Base-by-base conservation (phyloP, 2,329 filamentous ascomycete genomes). In the Epichloe aotearoae region DNA sequence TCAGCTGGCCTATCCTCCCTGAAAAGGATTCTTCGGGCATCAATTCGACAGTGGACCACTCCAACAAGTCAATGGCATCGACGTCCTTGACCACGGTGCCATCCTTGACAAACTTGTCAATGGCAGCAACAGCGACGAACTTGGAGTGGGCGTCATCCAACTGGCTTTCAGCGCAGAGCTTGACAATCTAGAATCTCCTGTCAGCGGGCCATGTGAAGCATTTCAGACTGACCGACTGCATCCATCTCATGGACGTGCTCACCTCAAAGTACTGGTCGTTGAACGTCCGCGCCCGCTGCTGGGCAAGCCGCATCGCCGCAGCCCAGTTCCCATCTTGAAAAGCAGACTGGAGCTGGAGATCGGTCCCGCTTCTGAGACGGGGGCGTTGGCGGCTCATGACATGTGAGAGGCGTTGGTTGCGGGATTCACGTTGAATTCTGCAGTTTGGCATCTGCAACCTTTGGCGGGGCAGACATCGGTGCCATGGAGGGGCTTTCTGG, bases 201-300 rank as follows among this genome's bases (percentile, higher is more conserved):
- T 59, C 45, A 54, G 52, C 26, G 47, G 14, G 8, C 14, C 6
- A 15, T 10, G 7, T n/a, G 3, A n/a, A 20, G 11, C 17, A 36
- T 34, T 15, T 15, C 20, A 19, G 10, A 34, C 26, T 8, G 26
- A 23, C 23, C 15, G 20, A 11, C 1, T 30, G 26, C 26, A 30
- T 30, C 26, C 37, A 41, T 14, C 38, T 20, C 23, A 23, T 6
- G 6, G 6, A 26, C 17, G 8, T 19, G 23, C 45, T 52, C 57
- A 79, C 75, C 65, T 78, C 71, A 57, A 75, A 80, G 58, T 80
- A 81, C 7, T 73, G 66, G 41, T 80, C 76, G 48, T 77, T 76
- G 41, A 67, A 68, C 2, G 67, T 62, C 56, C 71, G 72, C 51
- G 67, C 66, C 30, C 74, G 67, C 62, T 77, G 74, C 54, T 75